phyloP scores from a whole-genome alignment of 345 rosid species.

The Brassica nigra region DNA sequence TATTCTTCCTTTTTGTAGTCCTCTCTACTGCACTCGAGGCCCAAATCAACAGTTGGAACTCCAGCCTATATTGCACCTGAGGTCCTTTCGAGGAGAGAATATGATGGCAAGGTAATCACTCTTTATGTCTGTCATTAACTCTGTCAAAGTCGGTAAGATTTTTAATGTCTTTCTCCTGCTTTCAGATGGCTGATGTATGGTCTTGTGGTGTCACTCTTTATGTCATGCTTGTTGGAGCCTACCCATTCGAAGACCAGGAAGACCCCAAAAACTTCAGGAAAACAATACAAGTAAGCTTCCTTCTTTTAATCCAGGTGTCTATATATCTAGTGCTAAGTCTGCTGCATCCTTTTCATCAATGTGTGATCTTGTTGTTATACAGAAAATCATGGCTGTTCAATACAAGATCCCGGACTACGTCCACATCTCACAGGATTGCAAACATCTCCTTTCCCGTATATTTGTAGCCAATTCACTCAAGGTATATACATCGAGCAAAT shows the following conservation, averaged over 20 bases:
- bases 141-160: slow-evolving; percentile 1
- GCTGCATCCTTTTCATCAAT: slow-evolving; percentile 11
- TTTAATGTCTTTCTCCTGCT: slow-evolving; percentile 15
- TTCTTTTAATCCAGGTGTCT: not conserved
- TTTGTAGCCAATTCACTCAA: slow-evolving; percentile 71
- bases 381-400: slow-evolving; percentile 86
- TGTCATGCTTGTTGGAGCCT: slow-evolving; percentile 95
- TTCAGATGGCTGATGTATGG: slow-evolving; percentile 92
- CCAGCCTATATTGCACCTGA: slow-evolving; percentile 90
- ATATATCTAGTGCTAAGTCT: not conserved
- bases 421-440: slow-evolving; percentile 85
- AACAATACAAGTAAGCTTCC: slow-evolving; percentile 64
- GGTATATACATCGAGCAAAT: slow-evolving; percentile 45
- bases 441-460: slow-evolving; percentile 70
- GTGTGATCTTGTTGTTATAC: slow-evolving; percentile 32
- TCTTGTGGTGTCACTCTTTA: slow-evolving; percentile 95
- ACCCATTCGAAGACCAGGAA: slow-evolving; percentile 86
- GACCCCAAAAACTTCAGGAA: slow-evolving; percentile 88
- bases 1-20: slow-evolving; percentile 47
- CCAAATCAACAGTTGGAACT: slow-evolving; percentile 81
- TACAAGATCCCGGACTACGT: slow-evolving; percentile 90
- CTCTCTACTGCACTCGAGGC: slow-evolving; percentile 81
- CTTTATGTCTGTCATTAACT: no score
- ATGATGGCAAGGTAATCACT: slow-evolving; percentile 84
- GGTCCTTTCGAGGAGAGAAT: slow-evolving; percentile 74